These are phyloP conservation scores for Beta vulgaris DNA, from an alignment of 148 eudicot genomes.

Conservation along the genomic window DNA sequence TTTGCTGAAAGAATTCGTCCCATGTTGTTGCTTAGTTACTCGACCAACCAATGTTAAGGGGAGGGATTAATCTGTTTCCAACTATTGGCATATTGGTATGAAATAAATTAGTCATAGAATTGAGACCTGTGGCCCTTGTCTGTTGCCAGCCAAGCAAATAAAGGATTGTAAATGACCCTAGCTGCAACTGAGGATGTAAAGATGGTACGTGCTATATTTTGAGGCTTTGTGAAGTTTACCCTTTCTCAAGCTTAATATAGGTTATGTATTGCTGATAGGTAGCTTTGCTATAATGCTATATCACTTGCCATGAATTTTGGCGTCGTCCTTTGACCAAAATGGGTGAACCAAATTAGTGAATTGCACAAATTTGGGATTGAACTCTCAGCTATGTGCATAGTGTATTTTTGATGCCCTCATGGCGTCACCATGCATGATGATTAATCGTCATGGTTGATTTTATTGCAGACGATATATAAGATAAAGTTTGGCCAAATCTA, in stretches of 20 bases:
- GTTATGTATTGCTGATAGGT: neutral
- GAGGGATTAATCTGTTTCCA: neutral
- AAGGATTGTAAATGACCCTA: neutral
- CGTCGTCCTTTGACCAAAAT: neutral
- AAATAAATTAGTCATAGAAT: neutral
- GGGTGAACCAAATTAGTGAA: neutral
- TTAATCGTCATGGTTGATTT: slow-evolving; percentile 11
- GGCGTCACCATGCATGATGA: neutral
- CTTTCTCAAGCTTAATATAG: neutral
- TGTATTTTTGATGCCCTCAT: neutral
- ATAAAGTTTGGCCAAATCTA: slow-evolving; percentile 94
- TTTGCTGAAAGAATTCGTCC: too few species aligned
- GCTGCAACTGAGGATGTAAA: neutral
- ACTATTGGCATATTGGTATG: neutral
- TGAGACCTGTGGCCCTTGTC: neutral
- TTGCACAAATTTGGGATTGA: neutral
- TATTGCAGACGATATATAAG: slow-evolving; percentile 84
- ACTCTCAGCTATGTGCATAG: neutral
- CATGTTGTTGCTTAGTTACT: neutral
- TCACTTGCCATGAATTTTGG: neutral
- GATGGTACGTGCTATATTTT: neutral
- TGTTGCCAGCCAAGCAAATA: neutral
- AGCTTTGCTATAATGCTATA: neutral
- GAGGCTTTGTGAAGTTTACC: neutral
- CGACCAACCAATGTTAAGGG: neutral